Conservation (phyloP, 306 rosid species). For the Casuarina equisetifolia region DNA sequence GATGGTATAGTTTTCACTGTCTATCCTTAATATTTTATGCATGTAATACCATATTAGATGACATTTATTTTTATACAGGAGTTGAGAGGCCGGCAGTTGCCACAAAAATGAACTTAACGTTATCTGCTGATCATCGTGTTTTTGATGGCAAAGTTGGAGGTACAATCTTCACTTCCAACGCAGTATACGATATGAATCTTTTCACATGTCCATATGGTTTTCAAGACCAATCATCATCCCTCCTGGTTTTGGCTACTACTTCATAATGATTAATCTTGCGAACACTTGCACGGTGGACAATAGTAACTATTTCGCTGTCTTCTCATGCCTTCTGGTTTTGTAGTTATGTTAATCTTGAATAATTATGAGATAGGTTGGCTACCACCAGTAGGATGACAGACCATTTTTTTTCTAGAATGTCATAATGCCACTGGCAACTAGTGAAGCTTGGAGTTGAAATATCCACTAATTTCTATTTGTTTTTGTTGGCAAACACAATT, state of each 20-base stretch:
- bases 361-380: neutral
- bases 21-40: conserved; percentile 10
- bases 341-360: neutral
- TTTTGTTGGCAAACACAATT: neutral
- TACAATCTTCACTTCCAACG: conserved; percentile 26
- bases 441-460: neutral
- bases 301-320: neutral
- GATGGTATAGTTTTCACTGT: conserved; percentile 60
- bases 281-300: neutral
- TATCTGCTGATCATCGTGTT: conserved; percentile 94
- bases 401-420: neutral
- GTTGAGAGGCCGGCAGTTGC: conserved; percentile 69
- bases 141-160: conserved; percentile 97
- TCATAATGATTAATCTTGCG: neutral
- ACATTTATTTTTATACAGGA: conserved; percentile 51
- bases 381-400: neutral
- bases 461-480: neutral
- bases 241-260: neutral
- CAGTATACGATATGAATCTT: neutral
- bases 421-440: neutral
- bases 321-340: neutral
- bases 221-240: neutral
- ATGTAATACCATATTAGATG: conserved; percentile 21
- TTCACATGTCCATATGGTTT: neutral
- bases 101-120: conserved; percentile 74